A percentile compares a stretch with the other conserved stretches of the same genome.
These are phyloP conservation scores for Penicillium sp. DNA, from an alignment of 2,329 filamentous ascomycete species.

Conservation along the genomic window DNA sequence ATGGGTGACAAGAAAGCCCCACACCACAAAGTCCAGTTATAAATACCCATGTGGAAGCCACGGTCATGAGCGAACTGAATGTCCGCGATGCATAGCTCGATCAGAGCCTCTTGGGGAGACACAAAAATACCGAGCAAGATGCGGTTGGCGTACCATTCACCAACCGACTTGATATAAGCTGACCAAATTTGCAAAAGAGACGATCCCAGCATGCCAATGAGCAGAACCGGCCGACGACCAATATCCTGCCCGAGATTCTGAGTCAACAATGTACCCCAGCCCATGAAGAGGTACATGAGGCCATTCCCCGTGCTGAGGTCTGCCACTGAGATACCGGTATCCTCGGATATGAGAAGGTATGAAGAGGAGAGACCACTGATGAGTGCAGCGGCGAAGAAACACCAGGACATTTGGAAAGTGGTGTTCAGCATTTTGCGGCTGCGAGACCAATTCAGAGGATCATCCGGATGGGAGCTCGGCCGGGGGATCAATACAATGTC, in stretches of 20 bases:
- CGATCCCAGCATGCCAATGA: conserved; percentile 29
- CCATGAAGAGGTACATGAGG: conserved; percentile 53
- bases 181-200: conserved; percentile 39
- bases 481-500: conserved; percentile 17
- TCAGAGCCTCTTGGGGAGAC: conserved; percentile 52
- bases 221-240: conserved; percentile 49
- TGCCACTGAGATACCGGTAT: conserved; percentile 48
- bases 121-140: conserved; percentile 51
- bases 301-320: conserved; percentile 54
- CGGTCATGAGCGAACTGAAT: conserved; percentile 49
- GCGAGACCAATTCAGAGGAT: conserved; percentile 20
- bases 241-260: conserved; percentile 56
- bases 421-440: conserved; percentile 6
- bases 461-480: conserved; percentile 15
- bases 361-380: conserved; percentile 11
- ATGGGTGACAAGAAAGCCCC: conserved; percentile 52
- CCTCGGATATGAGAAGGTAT: not conserved
- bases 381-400: conserved; percentile 8
- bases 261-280: conserved; percentile 55
- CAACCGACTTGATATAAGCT: conserved; percentile 46
- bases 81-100: conserved; percentile 50
- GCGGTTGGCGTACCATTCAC: conserved; percentile 51
- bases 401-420: conserved; percentile 10
- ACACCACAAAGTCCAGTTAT: conserved; percentile 47
- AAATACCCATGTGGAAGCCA: conserved; percentile 46